These are phyloP conservation scores for Aphanomyces stellatus DNA, from an alignment of 352 stramenopile species.

Conservation along the genomic window DNA sequence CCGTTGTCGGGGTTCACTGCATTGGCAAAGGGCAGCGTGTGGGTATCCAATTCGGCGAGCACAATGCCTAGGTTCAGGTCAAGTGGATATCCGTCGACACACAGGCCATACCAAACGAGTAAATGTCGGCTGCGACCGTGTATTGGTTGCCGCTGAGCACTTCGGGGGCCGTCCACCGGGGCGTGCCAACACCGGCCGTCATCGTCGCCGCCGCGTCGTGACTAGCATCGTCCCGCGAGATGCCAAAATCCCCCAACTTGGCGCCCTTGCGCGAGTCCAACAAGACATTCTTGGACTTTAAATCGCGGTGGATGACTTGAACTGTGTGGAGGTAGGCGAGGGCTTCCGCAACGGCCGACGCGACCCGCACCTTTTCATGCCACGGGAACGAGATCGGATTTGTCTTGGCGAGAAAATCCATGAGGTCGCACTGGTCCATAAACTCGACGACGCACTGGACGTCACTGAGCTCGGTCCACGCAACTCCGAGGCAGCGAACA, in stretches of 20 bases:
- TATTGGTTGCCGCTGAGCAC: slow-evolving; percentile 6
- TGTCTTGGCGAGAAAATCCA: not conserved
- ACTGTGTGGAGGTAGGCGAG: slow-evolving; percentile 76
- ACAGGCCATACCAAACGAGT: slow-evolving; percentile 4
- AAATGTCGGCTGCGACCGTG: slow-evolving; percentile 17
- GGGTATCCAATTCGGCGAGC: slow-evolving; percentile 8
- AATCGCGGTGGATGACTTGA: slow-evolving; percentile 88
- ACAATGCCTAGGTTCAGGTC: not conserved
- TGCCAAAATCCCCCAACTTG: slow-evolving; percentile 92
- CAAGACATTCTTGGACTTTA: slow-evolving; percentile 93
- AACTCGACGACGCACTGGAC: not conserved
- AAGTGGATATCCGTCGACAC: not conserved
- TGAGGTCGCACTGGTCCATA: slow-evolving; percentile 4
- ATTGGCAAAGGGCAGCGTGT: not conserved
- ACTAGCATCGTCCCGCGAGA: slow-evolving; percentile 25
- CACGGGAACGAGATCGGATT: slow-evolving; percentile 8
- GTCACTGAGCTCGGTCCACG: slow-evolving; percentile 7
- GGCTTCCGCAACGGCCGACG: slow-evolving; percentile 23
- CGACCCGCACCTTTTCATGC: not conserved
- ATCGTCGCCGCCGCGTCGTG: not conserved
- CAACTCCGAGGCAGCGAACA: slow-evolving; percentile 13
- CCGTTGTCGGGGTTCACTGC: not conserved
- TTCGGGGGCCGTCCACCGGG: slow-evolving; percentile 1
- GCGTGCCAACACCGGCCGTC: slow-evolving; percentile 1
- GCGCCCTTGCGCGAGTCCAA: slow-evolving; percentile 86